These are phyloP conservation scores for Diatrype stigma DNA, from an alignment of 2,329 filamentous ascomycete genomes.

Conservation along the genomic window DNA sequence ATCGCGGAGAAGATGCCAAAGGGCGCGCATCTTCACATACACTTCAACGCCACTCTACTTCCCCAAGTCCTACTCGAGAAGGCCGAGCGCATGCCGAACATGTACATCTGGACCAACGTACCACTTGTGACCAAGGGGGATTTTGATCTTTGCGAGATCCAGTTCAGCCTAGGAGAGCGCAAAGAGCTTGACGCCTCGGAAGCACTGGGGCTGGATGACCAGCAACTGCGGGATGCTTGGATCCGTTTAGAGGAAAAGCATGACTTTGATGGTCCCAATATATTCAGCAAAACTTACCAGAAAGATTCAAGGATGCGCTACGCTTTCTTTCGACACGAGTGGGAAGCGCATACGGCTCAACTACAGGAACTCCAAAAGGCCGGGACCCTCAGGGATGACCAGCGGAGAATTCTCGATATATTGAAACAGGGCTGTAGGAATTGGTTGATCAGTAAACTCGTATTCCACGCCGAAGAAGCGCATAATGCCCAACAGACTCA, in stretches of 20 bases:
- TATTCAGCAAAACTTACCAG: slow-evolving; percentile 19
- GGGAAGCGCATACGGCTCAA: slow-evolving; percentile 7
- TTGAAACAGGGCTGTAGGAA: slow-evolving; percentile 18
- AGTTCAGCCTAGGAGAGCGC: slow-evolving; percentile 46
- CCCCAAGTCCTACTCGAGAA: slow-evolving; percentile 55
- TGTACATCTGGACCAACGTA: slow-evolving; percentile 64
- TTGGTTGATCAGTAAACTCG: slow-evolving; percentile 61
- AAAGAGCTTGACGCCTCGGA: slow-evolving; percentile 24
- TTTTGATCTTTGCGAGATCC: slow-evolving; percentile 54
- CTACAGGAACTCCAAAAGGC: not conserved
- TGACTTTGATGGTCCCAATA: slow-evolving; percentile 16
- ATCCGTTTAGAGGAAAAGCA: slow-evolving; percentile 1
- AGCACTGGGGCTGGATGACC: slow-evolving; percentile 44
- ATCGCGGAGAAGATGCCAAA: slow-evolving; percentile 62
- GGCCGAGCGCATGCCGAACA: slow-evolving; percentile 53
- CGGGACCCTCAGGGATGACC: not conserved
- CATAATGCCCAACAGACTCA: slow-evolving; percentile 47
- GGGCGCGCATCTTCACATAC: slow-evolving; percentile 68
- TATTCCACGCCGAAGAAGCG: slow-evolving; percentile 57
- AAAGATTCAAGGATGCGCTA: slow-evolving; percentile 22
- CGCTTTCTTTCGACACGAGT: slow-evolving; percentile 20
- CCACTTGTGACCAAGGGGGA: slow-evolving; percentile 41
- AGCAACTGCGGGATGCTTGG: slow-evolving; percentile 35
- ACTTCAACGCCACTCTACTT: slow-evolving; percentile 71
- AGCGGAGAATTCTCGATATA: not conserved